phyloP scores from a whole-genome alignment of 1,139 yeast species.

The Suzukiozyma palmioleophila region DNA sequence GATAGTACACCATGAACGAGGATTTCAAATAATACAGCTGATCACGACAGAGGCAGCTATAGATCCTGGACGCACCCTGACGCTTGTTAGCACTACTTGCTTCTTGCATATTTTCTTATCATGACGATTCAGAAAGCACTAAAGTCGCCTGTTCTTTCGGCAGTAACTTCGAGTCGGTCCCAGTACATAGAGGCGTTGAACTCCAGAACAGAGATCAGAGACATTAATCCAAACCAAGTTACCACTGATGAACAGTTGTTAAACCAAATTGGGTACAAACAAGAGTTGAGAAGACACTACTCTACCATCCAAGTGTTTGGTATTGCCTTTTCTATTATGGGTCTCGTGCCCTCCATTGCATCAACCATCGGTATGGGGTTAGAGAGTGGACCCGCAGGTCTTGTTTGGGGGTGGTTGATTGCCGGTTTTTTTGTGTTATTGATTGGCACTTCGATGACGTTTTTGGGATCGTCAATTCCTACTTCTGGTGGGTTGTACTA shows the following conservation, averaged over 20 bases:
- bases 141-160: slow-evolving; percentile 1
- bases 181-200: slow-evolving; percentile 2
- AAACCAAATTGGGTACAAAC: slow-evolving; percentile 38
- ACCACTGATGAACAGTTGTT: slow-evolving; percentile 12
- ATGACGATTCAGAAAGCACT: not conserved
- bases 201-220: slow-evolving; percentile 1
- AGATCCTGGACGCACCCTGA: too few relatives aligned
- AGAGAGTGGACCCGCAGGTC: slow-evolving; percentile 50
- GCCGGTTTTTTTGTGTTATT: slow-evolving; percentile 49
- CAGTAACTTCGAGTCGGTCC: slow-evolving; percentile 1
- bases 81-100: too few relatives aligned
- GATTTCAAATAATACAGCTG: too few relatives aligned
- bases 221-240: slow-evolving; percentile 13
- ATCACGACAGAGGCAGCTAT: too few relatives aligned
- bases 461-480: slow-evolving; percentile 57
- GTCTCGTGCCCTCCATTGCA: slow-evolving; percentile 44
- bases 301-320: slow-evolving; percentile 45
- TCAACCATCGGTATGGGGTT: slow-evolving; percentile 23
- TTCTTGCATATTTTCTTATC: too few relatives aligned
- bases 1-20: too few relatives aligned
- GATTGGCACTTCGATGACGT: slow-evolving; percentile 57
- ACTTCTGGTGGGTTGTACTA: slow-evolving; percentile 64
- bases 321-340: slow-evolving; percentile 52
- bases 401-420: slow-evolving; percentile 64
- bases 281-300: slow-evolving; percentile 42